A percentile compares a stretch with the other conserved stretches of the same genome.
Evolutionary conservation across 441 rosid genomes (phyloP).

Genomic region (Populus hybrid): DNA sequence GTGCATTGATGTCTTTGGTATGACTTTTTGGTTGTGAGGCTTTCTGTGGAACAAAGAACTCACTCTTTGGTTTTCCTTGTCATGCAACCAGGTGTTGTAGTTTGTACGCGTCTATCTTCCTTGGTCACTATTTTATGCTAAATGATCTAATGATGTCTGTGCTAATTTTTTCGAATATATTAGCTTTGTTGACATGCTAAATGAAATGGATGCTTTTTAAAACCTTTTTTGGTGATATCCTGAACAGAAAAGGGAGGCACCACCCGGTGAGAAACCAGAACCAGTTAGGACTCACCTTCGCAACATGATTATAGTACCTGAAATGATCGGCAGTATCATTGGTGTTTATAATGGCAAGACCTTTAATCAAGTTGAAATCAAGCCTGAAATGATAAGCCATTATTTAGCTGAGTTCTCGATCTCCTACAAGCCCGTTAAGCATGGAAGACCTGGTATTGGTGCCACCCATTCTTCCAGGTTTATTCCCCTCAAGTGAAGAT

Average conservation of each 20-base stretch:
- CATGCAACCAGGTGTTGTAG: too few species aligned
- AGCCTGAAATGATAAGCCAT: too few species aligned
- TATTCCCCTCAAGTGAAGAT: constrained; percentile 64
- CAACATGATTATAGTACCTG: too few species aligned
- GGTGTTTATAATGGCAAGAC: too few species aligned
- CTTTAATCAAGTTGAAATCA: too few species aligned
- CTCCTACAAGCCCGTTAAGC: constrained; percentile 90
- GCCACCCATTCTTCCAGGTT: constrained; percentile 89
- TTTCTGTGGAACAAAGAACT: neutral
- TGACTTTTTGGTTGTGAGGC: neutral
- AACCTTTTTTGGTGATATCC: neutral
- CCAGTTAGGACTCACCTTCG: too few species aligned
- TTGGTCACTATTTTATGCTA: too few species aligned
- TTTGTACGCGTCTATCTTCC: too few species aligned
- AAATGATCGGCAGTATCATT: too few species aligned
- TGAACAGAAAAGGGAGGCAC: constrained; percentile 20
- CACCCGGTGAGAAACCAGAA: too few species aligned
- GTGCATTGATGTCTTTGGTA: neutral
- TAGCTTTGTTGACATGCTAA: neutral
- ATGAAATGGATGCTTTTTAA: neutral
- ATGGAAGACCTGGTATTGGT: constrained; percentile 92
- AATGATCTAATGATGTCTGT: too few species aligned
- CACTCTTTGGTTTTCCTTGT: neutral
- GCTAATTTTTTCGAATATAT: neutral
- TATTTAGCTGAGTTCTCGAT: constrained; percentile 65